Evolutionary conservation across 176 grass and related monocot genomes (phyloP).

Genomic region (Themeda triandra): DNA sequence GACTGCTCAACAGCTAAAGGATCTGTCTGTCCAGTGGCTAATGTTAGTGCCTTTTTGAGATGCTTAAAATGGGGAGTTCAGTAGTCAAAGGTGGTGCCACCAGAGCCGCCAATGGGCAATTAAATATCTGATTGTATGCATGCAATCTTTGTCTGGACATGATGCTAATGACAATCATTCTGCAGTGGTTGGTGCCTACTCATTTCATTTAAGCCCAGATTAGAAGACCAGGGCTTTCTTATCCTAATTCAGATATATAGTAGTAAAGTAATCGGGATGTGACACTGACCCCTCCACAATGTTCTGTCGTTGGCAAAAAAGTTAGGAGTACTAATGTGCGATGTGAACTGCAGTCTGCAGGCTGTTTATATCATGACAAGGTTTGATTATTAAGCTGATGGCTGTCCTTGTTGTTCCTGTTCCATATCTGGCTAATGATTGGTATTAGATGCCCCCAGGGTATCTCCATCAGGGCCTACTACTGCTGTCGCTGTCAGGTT

Average conservation of each 20-base stretch:
- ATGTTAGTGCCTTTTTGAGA: neutral
- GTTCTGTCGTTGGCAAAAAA: neutral
- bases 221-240: neutral
- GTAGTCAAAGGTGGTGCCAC: neutral
- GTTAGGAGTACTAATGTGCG: too few relatives aligned
- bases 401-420: conserved; percentile 3
- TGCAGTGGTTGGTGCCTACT: neutral
- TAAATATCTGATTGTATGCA: too few relatives aligned
- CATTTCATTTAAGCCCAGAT: neutral
- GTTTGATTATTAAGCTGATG: conserved; percentile 28
- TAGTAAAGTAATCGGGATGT: neutral
- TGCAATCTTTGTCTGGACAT: conserved; percentile 26
- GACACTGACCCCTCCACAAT: neutral
- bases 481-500: neutral
- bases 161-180: conserved; percentile 14
- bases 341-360: neutral
- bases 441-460: conserved; percentile 14
- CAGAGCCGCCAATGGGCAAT: conserved; percentile 5
- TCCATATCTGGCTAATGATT: conserved; percentile 21
- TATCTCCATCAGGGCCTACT: neutral
- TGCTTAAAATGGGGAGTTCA: conserved; percentile 14
- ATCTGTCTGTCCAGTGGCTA: neutral
- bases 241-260: neutral
- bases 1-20: conserved; percentile 19
- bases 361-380: neutral